Conservation (phyloP, 208 protist species). For the Crithidia bombi region DNA sequence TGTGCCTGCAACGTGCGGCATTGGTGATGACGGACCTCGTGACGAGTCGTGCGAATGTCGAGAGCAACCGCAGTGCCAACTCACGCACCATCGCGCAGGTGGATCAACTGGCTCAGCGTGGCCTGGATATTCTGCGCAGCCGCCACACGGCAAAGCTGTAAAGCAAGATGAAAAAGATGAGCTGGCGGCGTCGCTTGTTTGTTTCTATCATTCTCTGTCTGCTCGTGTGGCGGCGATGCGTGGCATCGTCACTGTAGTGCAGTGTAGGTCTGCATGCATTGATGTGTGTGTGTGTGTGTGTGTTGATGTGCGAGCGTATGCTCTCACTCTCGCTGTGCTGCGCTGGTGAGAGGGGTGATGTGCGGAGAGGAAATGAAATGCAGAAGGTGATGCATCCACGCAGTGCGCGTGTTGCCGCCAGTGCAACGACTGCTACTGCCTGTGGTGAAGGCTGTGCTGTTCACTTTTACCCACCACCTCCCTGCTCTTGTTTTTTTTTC, state of each 20-base stretch:
- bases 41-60: neutral
- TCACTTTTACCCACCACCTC: too few species aligned
- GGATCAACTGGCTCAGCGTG: constrained; percentile 61
- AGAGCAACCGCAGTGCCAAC: constrained; percentile 23
- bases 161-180: neutral
- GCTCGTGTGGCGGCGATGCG: neutral
- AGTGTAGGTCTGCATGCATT: neutral
- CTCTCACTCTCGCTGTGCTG: too few species aligned
- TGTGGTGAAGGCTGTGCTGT: too few species aligned
- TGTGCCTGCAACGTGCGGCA: constrained; percentile 56
- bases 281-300: neutral
- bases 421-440: too few species aligned
- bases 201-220: neutral
- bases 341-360: too few species aligned
- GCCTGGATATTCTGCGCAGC: constrained; percentile 52
- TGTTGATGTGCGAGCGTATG: too few species aligned
- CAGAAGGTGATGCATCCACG: too few species aligned
- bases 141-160: constrained; percentile 49
- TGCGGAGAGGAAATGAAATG: too few species aligned
- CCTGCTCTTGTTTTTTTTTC: neutral
- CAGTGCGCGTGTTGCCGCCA: too few species aligned
- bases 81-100: constrained; percentile 52
- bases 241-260: neutral
- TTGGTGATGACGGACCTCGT: constrained; percentile 47
- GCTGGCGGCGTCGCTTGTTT: neutral